phyloP scores from a whole-genome alignment of 1,284 basidiomycete species.

The Trichosporon sp. region DNA sequence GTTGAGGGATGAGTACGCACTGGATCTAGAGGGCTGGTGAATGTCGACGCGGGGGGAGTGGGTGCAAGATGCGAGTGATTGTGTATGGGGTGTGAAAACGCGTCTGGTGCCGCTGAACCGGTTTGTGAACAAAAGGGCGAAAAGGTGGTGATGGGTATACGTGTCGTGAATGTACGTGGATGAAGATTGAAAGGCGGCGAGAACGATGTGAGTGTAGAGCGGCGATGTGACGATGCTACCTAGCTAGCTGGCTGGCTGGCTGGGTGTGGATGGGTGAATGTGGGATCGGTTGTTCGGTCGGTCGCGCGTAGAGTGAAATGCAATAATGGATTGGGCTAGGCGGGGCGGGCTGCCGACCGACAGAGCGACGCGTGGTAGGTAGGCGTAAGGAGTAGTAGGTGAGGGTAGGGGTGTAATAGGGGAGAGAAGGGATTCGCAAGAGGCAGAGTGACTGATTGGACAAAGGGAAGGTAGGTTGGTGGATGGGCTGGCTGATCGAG shows the following conservation, averaged over 20 bases:
- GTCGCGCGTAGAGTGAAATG: background rate
- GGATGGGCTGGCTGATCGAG: background rate
- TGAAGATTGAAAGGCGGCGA: background rate
- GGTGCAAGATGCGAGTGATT: background rate
- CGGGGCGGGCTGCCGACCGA: background rate
- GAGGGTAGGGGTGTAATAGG: background rate
- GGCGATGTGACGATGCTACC: too few species aligned
- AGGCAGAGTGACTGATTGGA: background rate
- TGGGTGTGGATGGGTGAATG: background rate
- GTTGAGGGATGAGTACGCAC: background rate
- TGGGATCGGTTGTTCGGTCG: background rate
- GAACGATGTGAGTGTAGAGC: background rate
- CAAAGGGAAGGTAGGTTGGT: conserved; percentile 2
- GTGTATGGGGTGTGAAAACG: background rate
- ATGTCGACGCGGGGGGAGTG: background rate
- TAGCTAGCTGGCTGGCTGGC: too few species aligned
- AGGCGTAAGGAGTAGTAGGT: too few species aligned
- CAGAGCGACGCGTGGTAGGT: background rate
- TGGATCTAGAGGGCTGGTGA: background rate
- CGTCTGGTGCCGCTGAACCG: background rate
- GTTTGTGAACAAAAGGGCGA: background rate
- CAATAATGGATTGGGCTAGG: background rate
- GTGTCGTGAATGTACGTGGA: background rate
- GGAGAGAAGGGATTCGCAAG: background rate
- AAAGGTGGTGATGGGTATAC: background rate